Percentiles rank a stretch among this genome's conserved stretches.
These are phyloP conservation scores for Penicillium sp. DNA, from an alignment of 2,329 filamentous ascomycete species.

Conservation along the genomic window DNA sequence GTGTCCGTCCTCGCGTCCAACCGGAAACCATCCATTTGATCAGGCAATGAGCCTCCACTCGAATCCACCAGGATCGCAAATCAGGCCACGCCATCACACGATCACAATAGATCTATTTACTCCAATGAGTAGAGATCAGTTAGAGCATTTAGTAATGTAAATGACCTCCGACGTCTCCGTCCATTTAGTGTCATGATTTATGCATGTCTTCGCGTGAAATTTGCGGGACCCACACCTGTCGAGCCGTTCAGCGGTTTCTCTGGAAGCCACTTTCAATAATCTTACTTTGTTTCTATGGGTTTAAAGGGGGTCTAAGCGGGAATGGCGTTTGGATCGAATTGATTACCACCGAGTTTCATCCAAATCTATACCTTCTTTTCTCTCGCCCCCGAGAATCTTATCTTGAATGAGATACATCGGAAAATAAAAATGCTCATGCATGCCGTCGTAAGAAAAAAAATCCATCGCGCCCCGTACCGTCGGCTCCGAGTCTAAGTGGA, in stretches of 20 bases:
- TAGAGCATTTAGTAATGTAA: background rate
- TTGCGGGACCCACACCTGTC: conserved; percentile 7
- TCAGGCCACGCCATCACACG: conserved; percentile 22
- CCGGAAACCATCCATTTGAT: conserved; percentile 6
- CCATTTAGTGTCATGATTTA: background rate
- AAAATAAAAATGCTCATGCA: background rate
- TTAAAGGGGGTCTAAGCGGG: background rate
- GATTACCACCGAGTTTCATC: background rate
- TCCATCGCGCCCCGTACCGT: conserved; percentile 5
- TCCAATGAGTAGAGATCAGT: background rate
- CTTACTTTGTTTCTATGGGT: background rate
- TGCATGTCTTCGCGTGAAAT: background rate
- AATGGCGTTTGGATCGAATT: background rate
- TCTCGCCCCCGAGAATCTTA: too few species aligned
- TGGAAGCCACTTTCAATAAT: conserved; percentile 2
- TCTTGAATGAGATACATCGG: too few species aligned
- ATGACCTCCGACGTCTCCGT: background rate
- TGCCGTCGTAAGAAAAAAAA: background rate
- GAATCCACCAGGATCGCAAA: background rate
- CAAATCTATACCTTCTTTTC: too few species aligned
- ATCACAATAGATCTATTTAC: conserved; percentile 1
- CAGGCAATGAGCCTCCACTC: conserved; percentile 12
- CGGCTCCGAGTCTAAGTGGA: conserved; percentile 14
- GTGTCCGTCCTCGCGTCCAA: background rate
- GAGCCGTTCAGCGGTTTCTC: background rate